Conservation (phyloP, 371 early-diverging fungal genomes). For the Syncephalastrum racemosum region DNA sequence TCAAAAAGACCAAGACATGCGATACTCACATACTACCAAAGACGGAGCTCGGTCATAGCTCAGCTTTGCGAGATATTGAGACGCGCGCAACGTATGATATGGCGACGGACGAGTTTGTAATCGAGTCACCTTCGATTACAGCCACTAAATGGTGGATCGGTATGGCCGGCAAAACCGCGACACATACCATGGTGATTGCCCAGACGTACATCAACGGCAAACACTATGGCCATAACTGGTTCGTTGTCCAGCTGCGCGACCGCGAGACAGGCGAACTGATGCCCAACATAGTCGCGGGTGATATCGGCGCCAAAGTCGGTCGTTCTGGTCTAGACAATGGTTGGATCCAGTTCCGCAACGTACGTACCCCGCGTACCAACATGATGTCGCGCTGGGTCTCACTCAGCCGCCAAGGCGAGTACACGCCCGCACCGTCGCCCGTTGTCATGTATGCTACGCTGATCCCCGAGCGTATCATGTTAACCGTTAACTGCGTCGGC, state of each 20-base stretch:
- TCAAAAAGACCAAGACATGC: constrained; percentile 1
- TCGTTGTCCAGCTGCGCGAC: constrained; percentile 85
- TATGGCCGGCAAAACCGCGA: constrained; percentile 79
- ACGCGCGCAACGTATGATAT: constrained; percentile 85
- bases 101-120: constrained; percentile 73
- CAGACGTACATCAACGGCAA: constrained; percentile 68
- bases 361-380: constrained; percentile 82
- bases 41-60: constrained; percentile 77
- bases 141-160: constrained; percentile 96
- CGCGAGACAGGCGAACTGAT: constrained; percentile 67
- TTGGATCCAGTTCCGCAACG: constrained; percentile 89
- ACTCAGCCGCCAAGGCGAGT: constrained; percentile 63
- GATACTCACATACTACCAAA: constrained; percentile 9
- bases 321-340: constrained; percentile 90
- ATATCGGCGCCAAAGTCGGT: constrained; percentile 80
- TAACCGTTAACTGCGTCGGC: constrained; percentile 37
- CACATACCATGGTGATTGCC: constrained; percentile 66
- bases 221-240: constrained; percentile 76
- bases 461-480: constrained; percentile 65
- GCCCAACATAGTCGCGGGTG: constrained; percentile 82
- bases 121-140: constrained; percentile 83
- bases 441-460: constrained; percentile 63
- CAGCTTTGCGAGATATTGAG: constrained; percentile 85
- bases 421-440: constrained; percentile 56
- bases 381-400: constrained; percentile 75